phyloP scores from a whole-genome alignment of 352 stramenopile genomes.

The Phytophthora sansomeana region DNA sequence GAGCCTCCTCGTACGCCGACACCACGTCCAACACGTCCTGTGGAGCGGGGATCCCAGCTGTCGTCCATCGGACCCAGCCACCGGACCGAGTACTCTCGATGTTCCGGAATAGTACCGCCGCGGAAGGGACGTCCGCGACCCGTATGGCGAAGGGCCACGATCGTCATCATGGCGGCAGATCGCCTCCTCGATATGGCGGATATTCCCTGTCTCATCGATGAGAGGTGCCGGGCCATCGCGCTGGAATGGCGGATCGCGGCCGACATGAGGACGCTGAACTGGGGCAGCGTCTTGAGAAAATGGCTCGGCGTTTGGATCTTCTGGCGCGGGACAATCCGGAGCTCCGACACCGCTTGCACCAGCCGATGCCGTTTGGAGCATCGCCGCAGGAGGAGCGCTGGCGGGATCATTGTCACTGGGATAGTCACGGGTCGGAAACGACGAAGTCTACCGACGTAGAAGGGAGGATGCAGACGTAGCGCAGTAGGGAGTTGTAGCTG shows the following conservation, averaged over 20 bases:
- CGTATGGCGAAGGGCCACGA: background rate
- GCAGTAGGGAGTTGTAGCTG: constrained; percentile 15
- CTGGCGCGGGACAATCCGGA: constrained; percentile 1
- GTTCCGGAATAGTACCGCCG: background rate
- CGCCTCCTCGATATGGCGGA: background rate
- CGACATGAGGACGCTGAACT: background rate
- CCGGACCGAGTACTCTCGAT: background rate
- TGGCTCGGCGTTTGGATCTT: background rate
- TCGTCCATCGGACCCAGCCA: constrained; percentile 1
- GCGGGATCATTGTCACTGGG: background rate
- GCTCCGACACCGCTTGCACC: background rate
- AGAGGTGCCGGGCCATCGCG: background rate
- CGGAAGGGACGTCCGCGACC: background rate
- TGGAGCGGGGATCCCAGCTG: constrained; percentile 7
- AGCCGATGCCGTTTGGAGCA: background rate
- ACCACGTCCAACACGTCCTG: constrained; percentile 10
- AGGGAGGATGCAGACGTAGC: constrained; percentile 23
- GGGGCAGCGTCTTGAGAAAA: background rate
- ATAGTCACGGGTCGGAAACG: constrained; percentile 9
- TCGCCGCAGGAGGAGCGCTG: no score
- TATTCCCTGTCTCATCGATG: background rate
- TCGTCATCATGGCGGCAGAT: background rate
- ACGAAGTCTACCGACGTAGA: constrained; percentile 14
- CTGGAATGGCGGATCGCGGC: background rate
- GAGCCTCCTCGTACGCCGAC: constrained; percentile 12